Conservation (phyloP, 306 rosid genomes). For the Prinsepia uniflora region DNA sequence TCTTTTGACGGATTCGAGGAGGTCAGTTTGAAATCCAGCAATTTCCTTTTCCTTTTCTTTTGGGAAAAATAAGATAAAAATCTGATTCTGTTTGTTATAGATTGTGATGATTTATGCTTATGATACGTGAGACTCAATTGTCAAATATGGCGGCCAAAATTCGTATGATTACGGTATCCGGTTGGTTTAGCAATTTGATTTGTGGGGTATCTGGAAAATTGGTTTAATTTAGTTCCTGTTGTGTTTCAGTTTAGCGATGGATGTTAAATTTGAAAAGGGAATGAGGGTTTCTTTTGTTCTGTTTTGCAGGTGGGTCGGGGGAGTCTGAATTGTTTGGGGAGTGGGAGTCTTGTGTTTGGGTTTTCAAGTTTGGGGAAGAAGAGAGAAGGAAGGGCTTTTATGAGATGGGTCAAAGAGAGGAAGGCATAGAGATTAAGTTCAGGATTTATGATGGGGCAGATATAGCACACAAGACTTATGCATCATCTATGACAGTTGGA, state of each 20-base stretch:
- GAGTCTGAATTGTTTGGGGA: conserved; percentile 25
- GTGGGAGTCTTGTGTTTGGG: conserved; percentile 28
- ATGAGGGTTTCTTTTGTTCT: background rate
- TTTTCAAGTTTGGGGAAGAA: conserved; percentile 28
- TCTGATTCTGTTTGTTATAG: background rate
- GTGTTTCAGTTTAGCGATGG: too few relatives aligned
- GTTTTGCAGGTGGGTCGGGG: conserved; percentile 41
- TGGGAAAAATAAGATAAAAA: too few relatives aligned
- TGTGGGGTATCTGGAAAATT: too few relatives aligned
- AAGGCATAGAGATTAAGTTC: conserved; percentile 51
- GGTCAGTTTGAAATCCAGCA: conserved; percentile 13
- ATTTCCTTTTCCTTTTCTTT: background rate
- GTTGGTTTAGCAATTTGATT: too few relatives aligned
- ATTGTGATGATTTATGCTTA: background rate
- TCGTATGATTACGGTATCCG: too few relatives aligned
- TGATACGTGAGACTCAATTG: background rate
- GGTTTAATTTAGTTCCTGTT: too few relatives aligned
- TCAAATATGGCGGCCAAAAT: too few relatives aligned
- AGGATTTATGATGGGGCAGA: conserved; percentile 78
- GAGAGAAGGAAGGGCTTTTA: conserved; percentile 21
- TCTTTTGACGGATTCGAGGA: conserved; percentile 27
- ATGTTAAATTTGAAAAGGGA: background rate
- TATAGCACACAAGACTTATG: conserved; percentile 49
- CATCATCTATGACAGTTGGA: conserved; percentile 45
- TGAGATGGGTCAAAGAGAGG: conserved; percentile 54